Evolutionary conservation across 1,284 basidiomycete genomes (phyloP), one percentile per base, ranked within the genome.

Genomic region (Apiotrichum montevideense): DNA sequence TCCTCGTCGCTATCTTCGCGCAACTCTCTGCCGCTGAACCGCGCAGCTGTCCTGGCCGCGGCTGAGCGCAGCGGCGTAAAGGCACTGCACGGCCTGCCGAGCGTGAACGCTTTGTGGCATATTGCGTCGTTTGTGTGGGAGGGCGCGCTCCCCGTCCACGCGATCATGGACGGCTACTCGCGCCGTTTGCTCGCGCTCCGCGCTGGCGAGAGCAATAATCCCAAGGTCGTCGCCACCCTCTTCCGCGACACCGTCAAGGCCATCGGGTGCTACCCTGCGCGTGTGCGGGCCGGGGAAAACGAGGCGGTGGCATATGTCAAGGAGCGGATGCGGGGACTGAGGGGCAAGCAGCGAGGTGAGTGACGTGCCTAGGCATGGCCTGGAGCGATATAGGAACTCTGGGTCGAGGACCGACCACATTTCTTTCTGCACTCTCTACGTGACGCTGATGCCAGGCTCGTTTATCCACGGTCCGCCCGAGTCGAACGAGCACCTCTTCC

Each of bases 381-480:
- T 39, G 37, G 8, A 13, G 29, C 29, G 29, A 29, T 29, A 29
- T 29, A 3, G 37, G 37, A 39, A 14, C 37, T 39, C 10, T 39
- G 37, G 37, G 8, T 39, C 37, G 14, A 39, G 37, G 37, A 39
- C 29, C 29, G 3, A 29, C 3, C 29, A 29, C 29, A 29, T 3
- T 29, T 29, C 29, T 29, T 29, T 29, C 29, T 29, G 29, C 29
- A 29, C 29, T 29, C 29, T 29, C 29, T 29, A 29, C 29, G 29
- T 29, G 29, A 29, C 29, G 29, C 29, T 29, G 29, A 29, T 29
- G 29, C 41, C 35, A 49, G 47, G 47, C n/a, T 49, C 35, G 47
- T 49, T 49, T 29, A 49, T 49, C 37, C 47, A 49, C 47, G 47
- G 47, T 37, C 47, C 47, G 21, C 34, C 47, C 11, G 47, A 49